These are phyloP conservation scores for Cladophialophora chaetospira DNA, from an alignment of 2,329 filamentous ascomycete species.

Conservation along the genomic window DNA sequence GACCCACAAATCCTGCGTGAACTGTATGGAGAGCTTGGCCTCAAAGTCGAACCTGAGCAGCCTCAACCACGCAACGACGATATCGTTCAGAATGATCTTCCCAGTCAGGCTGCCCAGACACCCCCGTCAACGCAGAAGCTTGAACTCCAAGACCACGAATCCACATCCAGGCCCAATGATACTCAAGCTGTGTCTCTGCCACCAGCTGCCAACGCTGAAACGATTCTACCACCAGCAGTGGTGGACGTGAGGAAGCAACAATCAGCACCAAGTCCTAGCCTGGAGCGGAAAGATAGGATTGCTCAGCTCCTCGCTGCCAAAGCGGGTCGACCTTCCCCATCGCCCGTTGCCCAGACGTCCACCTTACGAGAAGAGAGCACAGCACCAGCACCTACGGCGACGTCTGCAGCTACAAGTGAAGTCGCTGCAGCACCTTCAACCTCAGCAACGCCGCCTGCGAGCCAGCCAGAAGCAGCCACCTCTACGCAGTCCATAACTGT, in stretches of 20 bases:
- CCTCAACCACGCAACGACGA: background rate
- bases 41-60: constrained; percentile 42
- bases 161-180: background rate
- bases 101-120: background rate
- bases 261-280: constrained; percentile 44
- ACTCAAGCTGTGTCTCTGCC: background rate
- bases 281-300: constrained; percentile 75
- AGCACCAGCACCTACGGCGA: background rate
- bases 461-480: background rate
- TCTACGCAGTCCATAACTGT: background rate
- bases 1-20: constrained; percentile 62
- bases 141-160: background rate
- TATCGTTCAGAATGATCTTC: background rate
- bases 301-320: constrained; percentile 75
- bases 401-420: background rate
- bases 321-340: constrained; percentile 53
- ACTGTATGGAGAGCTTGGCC: constrained; percentile 69
- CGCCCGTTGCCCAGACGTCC: background rate
- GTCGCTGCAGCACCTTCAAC: background rate
- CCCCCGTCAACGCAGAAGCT: background rate
- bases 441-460: background rate
- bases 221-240: constrained; percentile 1
- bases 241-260: constrained; percentile 26
- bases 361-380: constrained; percentile 4
- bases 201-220: background rate